These are phyloP conservation scores for Kuraishia ogatae DNA, from an alignment of 805 yeast species.

Conservation along the genomic window DNA sequence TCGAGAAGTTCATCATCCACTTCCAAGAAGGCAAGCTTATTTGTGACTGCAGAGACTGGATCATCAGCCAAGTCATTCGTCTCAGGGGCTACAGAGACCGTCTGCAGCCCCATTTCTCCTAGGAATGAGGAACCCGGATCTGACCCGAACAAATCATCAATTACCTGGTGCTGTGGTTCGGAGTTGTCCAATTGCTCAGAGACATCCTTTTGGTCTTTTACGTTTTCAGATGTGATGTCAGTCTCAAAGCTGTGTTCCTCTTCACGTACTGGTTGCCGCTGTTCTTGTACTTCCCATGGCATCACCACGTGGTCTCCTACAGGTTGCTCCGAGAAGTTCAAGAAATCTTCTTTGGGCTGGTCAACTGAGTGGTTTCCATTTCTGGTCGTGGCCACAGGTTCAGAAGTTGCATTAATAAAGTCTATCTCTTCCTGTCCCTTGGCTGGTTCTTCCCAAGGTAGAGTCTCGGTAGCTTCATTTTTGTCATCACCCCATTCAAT, in stretches of 20 bases:
- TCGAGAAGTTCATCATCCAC: constrained; percentile 36
- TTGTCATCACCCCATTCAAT: background rate
- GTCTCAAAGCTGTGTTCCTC: background rate
- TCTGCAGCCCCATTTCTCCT: background rate
- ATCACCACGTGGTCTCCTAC: constrained; percentile 2
- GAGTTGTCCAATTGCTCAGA: background rate
- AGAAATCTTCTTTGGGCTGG: background rate
- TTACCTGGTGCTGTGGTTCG: background rate
- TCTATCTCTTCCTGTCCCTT: constrained; percentile 1
- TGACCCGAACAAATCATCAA: background rate
- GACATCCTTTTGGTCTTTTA: background rate
- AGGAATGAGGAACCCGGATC: background rate
- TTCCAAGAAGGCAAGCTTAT: constrained; percentile 32
- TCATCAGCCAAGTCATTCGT: background rate
- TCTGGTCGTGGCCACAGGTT: background rate
- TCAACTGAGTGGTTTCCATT: background rate
- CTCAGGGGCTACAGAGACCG: background rate
- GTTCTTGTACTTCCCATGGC: constrained; percentile 5
- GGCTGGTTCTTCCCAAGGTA: constrained; percentile 11
- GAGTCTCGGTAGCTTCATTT: constrained; percentile 4
- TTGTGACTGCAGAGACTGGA: constrained; percentile 18
- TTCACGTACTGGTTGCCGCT: background rate
- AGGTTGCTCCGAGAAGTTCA: constrained; percentile 1
- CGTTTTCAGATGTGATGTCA: background rate
- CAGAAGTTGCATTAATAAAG: constrained; percentile 10